phyloP scores from a whole-genome alignment of 306 rosid genomes.

The Purshia tridentata region DNA sequence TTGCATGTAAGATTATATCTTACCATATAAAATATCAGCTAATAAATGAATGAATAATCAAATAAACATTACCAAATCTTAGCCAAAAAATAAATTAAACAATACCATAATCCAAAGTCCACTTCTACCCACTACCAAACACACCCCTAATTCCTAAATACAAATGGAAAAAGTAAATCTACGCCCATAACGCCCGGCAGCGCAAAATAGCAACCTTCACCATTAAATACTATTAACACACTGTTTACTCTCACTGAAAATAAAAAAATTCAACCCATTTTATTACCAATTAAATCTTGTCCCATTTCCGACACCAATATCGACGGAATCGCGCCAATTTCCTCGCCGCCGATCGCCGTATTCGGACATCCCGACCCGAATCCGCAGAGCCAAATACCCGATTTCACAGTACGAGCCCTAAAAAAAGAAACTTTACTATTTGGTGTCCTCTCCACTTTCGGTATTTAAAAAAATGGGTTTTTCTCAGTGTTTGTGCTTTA shows the following conservation, averaged over 20 bases:
- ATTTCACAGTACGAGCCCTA: constrained; percentile 23
- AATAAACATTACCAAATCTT: constrained; percentile 8
- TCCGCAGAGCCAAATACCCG: constrained; percentile 17
- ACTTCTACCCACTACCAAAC: constrained; percentile 40
- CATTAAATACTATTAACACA: constrained; percentile 37
- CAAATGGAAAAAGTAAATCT: neutral
- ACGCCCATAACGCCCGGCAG: constrained; percentile 35
- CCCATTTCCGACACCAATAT: constrained; percentile 44
- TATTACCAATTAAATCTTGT: constrained; percentile 30
- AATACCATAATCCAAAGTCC: constrained; percentile 15
- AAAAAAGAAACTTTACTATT: constrained; percentile 16
- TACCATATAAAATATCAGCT: constrained; percentile 14
- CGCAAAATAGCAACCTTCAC: constrained; percentile 28
- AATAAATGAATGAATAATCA: constrained; percentile 3
- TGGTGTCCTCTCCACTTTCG: constrained; percentile 21
- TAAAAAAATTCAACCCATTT: constrained; percentile 24
- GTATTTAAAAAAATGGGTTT: constrained; percentile 32
- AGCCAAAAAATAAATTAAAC: constrained; percentile 14
- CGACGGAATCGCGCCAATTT: constrained; percentile 47
- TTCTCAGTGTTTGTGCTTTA: constrained; percentile 41
- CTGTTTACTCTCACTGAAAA: constrained; percentile 37
- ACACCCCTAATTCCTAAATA: constrained; percentile 15
- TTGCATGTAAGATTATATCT: constrained; percentile 2
- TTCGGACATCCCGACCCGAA: constrained; percentile 36
- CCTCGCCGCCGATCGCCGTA: constrained; percentile 44